Evolutionary conservation across 2,329 filamentous ascomycete species (phyloP), one percentile per base, ranked within the genome.

Genomic region (Alternaria sp.): DNA sequence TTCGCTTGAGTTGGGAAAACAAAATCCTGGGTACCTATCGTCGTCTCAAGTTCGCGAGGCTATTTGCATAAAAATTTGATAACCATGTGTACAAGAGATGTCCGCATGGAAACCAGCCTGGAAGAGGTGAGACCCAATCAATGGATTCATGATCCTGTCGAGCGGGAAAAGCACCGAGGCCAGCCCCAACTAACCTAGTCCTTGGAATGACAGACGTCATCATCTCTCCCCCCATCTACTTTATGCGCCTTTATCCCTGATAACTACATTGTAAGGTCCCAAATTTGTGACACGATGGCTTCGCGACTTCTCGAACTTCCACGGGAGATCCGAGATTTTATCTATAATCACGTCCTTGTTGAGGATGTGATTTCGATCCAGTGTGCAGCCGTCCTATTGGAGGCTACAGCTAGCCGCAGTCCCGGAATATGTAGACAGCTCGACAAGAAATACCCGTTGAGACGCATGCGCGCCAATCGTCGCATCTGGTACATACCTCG

Each of bases 241-340:
- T n/a, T 29, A 34, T 24, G 26, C 7, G 31, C 31, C 31, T 34
- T 48, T 36, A 48, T 36, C 44, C 31, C 24, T 31, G 14, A 48
- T n/a, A 40, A 28, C 17, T n/a, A n/a, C 37, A 29, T 36, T 8
- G 37, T 33, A 23, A 51, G 36, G 21, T 7, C 10, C 28, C 13
- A 31, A 23, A 42, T 26, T 28, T 24, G 37, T 48, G 26, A 48
- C 29, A 49, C n/a, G n/a, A 58, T 58, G 55, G 31, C 36, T 55
- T 62, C 60, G 11, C 56, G 40, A 11, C 41, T 66, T 5, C 54
- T 66, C 23, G 29, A 59, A 40, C 56, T 69, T 24, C 66, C 68
- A 13, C 66, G 63, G 31, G 68, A 70, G 49, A 41, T 70, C 5
- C 65, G 67, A 24, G 65, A 70, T 29, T 52, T 66, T 5, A 69